These are phyloP conservation scores for Pleurotus eryngii DNA, from an alignment of 768 basidiomycete species.

Conservation along the genomic window DNA sequence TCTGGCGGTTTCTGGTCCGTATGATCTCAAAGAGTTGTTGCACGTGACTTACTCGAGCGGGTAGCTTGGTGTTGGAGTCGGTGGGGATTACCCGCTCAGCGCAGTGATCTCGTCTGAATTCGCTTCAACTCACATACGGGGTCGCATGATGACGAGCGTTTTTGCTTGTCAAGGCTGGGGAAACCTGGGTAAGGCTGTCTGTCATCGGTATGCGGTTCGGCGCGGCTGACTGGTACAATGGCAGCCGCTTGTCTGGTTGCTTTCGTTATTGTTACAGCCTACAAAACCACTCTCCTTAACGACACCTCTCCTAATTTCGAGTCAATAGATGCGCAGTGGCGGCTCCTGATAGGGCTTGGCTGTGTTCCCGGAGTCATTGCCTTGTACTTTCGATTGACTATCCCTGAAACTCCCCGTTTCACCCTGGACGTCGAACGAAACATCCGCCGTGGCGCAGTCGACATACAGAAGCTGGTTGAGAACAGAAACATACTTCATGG, in stretches of 20 bases:
- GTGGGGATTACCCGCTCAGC: slow-evolving; percentile 83
- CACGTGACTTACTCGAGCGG: background rate
- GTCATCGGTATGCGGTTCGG: background rate
- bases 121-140: slow-evolving; percentile 70
- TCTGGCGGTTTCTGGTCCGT: slow-evolving; percentile 75
- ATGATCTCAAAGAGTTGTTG: background rate
- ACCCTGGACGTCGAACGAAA: slow-evolving; percentile 92
- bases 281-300: slow-evolving; percentile 53
- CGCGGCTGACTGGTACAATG: background rate
- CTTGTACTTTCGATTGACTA: slow-evolving; percentile 88
- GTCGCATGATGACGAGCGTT: slow-evolving; percentile 86
- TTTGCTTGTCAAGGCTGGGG: slow-evolving; percentile 88
- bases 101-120: slow-evolving; percentile 91
- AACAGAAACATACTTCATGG: slow-evolving; percentile 51
- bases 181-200: slow-evolving; percentile 53
- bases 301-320: slow-evolving; percentile 31
- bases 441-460: slow-evolving; percentile 65
- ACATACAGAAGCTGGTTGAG: slow-evolving; percentile 68
- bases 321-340: slow-evolving; percentile 78
- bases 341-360: slow-evolving; percentile 84
- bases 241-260: slow-evolving; percentile 66
- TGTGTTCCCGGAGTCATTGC: slow-evolving; percentile 77
- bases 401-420: slow-evolving; percentile 85
- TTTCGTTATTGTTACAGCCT: slow-evolving; percentile 60
- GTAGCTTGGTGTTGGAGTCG: slow-evolving; percentile 77